These are phyloP conservation scores for Aspergillus steynii DNA, from an alignment of 495 filamentous ascomycete genomes.

Conservation along the genomic window DNA sequence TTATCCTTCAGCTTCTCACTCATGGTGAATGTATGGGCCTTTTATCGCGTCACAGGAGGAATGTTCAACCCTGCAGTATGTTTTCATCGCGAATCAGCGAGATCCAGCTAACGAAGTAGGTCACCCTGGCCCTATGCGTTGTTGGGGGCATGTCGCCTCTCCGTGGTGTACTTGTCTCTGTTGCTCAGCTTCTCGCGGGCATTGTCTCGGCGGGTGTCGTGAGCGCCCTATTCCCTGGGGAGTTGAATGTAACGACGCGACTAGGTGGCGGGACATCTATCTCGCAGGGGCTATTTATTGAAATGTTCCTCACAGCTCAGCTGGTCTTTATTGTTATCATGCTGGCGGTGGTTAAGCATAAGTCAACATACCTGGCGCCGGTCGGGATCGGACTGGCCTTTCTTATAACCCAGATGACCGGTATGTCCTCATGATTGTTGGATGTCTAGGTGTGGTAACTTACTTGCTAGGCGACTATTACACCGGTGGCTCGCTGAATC, in stretches of 20 bases:
- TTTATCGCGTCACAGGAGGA: slow-evolving; percentile 78
- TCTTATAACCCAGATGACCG: slow-evolving; percentile 67
- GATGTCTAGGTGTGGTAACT: too few relatives aligned
- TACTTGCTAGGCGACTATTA: slow-evolving; percentile 58
- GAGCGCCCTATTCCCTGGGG: slow-evolving; percentile 60
- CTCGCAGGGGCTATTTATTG: slow-evolving; percentile 72
- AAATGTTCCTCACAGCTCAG: slow-evolving; percentile 77
- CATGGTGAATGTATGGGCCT: slow-evolving; percentile 81
- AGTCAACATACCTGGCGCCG: slow-evolving; percentile 74
- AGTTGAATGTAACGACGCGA: slow-evolving; percentile 58
- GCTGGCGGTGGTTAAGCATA: slow-evolving; percentile 81
- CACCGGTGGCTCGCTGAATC: slow-evolving; percentile 74
- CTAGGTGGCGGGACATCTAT: slow-evolving; percentile 58
- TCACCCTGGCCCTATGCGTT: slow-evolving; percentile 58
- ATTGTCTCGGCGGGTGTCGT: slow-evolving; percentile 65
- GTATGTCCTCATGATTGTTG: slow-evolving; percentile 33
- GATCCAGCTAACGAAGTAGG: slow-evolving; percentile 28
- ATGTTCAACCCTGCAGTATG: slow-evolving; percentile 78
- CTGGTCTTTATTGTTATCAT: slow-evolving; percentile 80
- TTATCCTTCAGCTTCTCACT: slow-evolving; percentile 74
- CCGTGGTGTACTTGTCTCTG: slow-evolving; percentile 50
- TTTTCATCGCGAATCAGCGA: neutral
- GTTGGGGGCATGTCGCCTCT: slow-evolving; percentile 55
- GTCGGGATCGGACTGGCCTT: slow-evolving; percentile 74
- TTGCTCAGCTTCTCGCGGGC: slow-evolving; percentile 56